Evolutionary conservation across 2,329 filamentous ascomycete genomes (phyloP).

Genomic region (Cladosporium colombiae): DNA sequence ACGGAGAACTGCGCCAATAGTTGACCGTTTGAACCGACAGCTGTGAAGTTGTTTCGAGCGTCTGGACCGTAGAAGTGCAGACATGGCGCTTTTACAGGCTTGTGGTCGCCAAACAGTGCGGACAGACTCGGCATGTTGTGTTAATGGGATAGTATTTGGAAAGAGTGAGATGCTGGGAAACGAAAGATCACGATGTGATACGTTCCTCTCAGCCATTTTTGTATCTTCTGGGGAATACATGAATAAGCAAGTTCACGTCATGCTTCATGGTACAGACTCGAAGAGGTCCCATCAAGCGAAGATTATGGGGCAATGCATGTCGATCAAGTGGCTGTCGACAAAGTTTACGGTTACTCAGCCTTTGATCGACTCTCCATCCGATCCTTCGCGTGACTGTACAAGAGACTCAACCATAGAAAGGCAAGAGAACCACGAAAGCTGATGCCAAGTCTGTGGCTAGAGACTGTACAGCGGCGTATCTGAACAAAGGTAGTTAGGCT

Average conservation of each 20-base stretch:
- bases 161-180: neutral
- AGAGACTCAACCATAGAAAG: neutral
- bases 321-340: neutral
- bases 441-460: neutral
- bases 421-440: neutral
- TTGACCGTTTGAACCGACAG: neutral
- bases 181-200: neutral
- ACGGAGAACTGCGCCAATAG: neutral
- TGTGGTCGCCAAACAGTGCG: neutral
- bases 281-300: neutral
- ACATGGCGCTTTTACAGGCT: neutral
- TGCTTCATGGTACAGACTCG: neutral
- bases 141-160: neutral
- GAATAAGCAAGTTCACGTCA: neutral
- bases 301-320: neutral
- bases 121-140: conserved; percentile 7
- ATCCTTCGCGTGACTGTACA: neutral
- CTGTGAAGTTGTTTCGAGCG: neutral
- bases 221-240: neutral
- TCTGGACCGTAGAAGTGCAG: neutral
- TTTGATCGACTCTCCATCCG: neutral
- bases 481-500: conserved; percentile 1
- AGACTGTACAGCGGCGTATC: neutral
- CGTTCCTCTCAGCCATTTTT: neutral
- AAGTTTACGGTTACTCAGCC: neutral